Conservation (phyloP, 129 eudicot species). For the Tagetes erecta region DNA sequence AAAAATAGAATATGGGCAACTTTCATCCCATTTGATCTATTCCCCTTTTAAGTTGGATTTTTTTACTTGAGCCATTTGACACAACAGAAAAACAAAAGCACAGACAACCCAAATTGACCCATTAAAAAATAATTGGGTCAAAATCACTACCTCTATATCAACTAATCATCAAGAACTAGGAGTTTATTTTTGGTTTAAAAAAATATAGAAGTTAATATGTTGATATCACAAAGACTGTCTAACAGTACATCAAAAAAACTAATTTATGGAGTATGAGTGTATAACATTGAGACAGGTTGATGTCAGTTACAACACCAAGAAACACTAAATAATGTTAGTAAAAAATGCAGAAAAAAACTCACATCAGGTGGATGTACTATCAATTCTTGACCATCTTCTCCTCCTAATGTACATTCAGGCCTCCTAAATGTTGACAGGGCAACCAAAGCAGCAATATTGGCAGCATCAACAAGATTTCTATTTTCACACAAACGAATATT, state of each 20-base stretch:
- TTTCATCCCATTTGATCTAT: not conserved
- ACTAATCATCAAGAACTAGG: not conserved
- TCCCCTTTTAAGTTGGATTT: not conserved
- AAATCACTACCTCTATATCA: not conserved
- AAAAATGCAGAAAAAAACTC: conserved; percentile 12
- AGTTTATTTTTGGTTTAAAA: not conserved
- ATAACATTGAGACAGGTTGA: not conserved
- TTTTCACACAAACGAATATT: not conserved
- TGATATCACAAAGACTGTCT: not conserved
- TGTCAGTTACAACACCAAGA: not conserved
- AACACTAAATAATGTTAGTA: not conserved
- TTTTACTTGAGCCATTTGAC: not conserved
- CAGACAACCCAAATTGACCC: not conserved
- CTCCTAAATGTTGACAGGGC: conserved; percentile 84
- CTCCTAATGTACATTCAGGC: conserved; percentile 90
- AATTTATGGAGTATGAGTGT: too few relatives aligned
- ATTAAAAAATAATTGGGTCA: not conserved
- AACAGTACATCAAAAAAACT: too few relatives aligned
- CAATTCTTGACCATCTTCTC: conserved; percentile 93
- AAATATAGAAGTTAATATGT: not conserved
- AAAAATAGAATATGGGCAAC: not conserved
- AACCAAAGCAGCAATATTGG: conserved; percentile 95
- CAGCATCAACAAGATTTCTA: conserved; percentile 98
- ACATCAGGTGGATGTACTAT: conserved; percentile 89
- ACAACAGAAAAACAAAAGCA: not conserved